Evolutionary conservation across 306 rosid species (phyloP), one percentile per base, ranked within the genome.

Genomic region (Quercus wislizeni): DNA sequence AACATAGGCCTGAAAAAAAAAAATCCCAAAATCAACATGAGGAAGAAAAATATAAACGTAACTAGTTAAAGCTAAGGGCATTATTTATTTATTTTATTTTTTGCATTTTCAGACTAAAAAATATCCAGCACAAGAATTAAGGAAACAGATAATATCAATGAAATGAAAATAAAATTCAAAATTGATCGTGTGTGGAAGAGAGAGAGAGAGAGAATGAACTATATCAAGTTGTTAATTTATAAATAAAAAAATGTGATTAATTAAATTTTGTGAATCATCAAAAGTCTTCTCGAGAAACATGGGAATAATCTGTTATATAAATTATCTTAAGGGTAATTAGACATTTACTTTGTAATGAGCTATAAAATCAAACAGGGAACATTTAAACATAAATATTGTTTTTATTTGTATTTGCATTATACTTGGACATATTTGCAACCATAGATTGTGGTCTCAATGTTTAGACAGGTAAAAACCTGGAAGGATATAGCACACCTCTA

Each of bases 1-100:
- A 74, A 92, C 99, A 80, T 93, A 86, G 52, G 99, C 99, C 99
- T 95, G 86, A 57, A 68, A 74, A 8, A 86, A 55, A 62, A 74
- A 10, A 85, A 70, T 56, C 72, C 79, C 85, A 78, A 72, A 71
- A 67, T 76, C 85, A 14, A 86, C 49, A 84, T 12, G 12, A 49
- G 54, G 3, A 41, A 20, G 25, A 58, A 13, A 19, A 15, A 30
- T 41, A 71, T 19, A 65, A 20, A 57, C 49, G 28, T n/a, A 3
- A 14, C 57, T 27, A 2, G 76, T 65, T 57, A 54, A 35, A 43
- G 58, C 31, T 76, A 14, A 28, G 30, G 21, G 25, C n/a, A 52
- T 30, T 30, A 71, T 31, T 31, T 31, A 4, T 31, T 31, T 31
- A 4, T 31, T 31, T 31, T 13, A 5, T 11, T 71, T 19, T 79